Evolutionary conservation across 2,329 filamentous ascomycete species (phyloP), one percentile per base, ranked within the genome.

Genomic region (Beauveria pseudobassiana): DNA sequence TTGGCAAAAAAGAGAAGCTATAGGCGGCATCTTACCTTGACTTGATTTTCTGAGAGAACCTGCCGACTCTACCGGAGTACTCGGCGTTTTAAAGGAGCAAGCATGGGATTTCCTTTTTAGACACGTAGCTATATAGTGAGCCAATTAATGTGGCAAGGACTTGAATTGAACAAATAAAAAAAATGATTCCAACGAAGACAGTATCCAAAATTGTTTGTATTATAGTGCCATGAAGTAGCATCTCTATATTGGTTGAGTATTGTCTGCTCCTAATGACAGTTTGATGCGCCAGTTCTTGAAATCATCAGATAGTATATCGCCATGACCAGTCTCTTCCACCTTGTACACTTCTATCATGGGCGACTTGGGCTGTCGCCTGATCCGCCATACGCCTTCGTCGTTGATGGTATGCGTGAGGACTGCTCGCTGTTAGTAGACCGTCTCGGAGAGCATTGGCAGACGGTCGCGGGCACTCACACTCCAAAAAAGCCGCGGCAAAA

Each of bases 331-430:
- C 65, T 91, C 88, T 67, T 90, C 85, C 5, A 92, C 76, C 69
- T 83, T 86, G 73, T 84, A 88, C 1, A 96, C 82, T 67, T 95
- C 89, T 63, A 98, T 89, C 6, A 76, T 73, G 1, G 83, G 78
- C 0, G 83, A 82, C 45, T 83, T 83, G 59, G 88, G 83, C 59
- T 74, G 77, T 63, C 91, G 83, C 54, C 84, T 79, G 69, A 99
- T 90, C 64, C 87, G 84, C 89, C 91, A 98, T 2, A 96, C 87
- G 0, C 91, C 91, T 45, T 86, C 83, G 54, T 90, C 88, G 20
- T 80, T 84, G 22, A 87, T 84, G 1, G 79, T 80, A 48, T 82
- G 82, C 63, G 85, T 80, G 70, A 88, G 72, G 79, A 88, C 88
- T 91, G 54, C 7, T 10, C 24, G 28, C 3, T 16, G 30, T 73